phyloP scores from a whole-genome alignment of 495 filamentous ascomycete genomes.

The Aspergillus asperescens region DNA sequence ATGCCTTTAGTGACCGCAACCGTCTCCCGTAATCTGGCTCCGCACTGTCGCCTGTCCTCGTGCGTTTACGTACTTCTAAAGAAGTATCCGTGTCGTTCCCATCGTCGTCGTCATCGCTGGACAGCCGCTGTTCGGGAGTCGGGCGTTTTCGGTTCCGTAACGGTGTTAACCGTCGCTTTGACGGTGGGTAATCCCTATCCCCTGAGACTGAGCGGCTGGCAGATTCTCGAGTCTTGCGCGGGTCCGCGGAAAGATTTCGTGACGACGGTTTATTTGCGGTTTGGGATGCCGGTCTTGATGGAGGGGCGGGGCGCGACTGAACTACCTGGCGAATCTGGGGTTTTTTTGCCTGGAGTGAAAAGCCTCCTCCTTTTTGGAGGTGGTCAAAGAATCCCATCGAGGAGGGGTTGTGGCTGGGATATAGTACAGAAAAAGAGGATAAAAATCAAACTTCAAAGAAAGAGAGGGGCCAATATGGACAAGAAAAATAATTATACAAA shows the following conservation, averaged over 20 bases:
- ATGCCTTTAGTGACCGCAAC: conserved; percentile 57
- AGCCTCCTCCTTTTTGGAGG: conserved; percentile 49
- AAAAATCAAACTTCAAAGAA: conserved; percentile 10
- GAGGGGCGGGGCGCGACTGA: conserved; percentile 33
- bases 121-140: conserved; percentile 43
- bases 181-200: conserved; percentile 26
- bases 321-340: conserved; percentile 46
- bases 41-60: conserved; percentile 35
- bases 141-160: conserved; percentile 41
- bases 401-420: background rate
- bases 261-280: conserved; percentile 19
- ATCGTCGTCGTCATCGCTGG: conserved; percentile 49
- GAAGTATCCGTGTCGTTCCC: conserved; percentile 44
- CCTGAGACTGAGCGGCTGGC: conserved; percentile 33
- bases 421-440: background rate
- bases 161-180: conserved; percentile 35
- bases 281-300: conserved; percentile 28
- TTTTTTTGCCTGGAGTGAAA: conserved; percentile 47
- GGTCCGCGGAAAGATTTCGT: conserved; percentile 20
- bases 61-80: conserved; percentile 45
- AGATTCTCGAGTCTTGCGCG: conserved; percentile 23
- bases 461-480: conserved; percentile 4
- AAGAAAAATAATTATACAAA: conserved; percentile 1
- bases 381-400: conserved; percentile 53
- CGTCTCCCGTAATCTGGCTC: conserved; percentile 54